These are phyloP conservation scores for Hyaloraphidium curvatum DNA, from an alignment of 192 early-diverging fungal genomes.

Conservation along the genomic window DNA sequence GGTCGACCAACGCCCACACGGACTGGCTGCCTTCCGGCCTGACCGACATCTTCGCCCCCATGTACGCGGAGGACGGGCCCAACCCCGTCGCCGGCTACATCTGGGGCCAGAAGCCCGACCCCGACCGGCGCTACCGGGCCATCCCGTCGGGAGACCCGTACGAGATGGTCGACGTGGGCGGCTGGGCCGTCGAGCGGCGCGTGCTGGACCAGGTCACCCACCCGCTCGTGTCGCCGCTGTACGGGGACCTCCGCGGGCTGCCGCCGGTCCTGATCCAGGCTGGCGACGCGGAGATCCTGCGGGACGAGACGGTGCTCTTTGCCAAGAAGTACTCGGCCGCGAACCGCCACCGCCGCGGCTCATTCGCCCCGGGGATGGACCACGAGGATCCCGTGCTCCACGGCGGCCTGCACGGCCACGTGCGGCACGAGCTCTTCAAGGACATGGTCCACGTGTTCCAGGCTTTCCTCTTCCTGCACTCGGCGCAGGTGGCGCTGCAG, in stretches of 20 bases:
- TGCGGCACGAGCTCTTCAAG: background rate
- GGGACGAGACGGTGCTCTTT: background rate
- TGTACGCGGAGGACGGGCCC: background rate
- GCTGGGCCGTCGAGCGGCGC: too few species aligned
- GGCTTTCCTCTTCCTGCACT: background rate
- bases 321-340: slow-evolving; percentile 1
- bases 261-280: slow-evolving; percentile 2
- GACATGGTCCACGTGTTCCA: slow-evolving; percentile 4
- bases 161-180: too few species aligned
- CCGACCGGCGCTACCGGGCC: too few species aligned
- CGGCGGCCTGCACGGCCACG: background rate
- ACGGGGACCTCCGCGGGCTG: background rate
- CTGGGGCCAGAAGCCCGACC: background rate
- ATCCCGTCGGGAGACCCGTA: too few species aligned
- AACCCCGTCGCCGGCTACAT: slow-evolving; percentile 1
- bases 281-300: background rate
- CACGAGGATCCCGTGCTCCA: background rate
- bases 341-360: background rate
- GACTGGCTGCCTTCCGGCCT: background rate
- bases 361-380: background rate
- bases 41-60: background rate
- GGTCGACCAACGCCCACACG: background rate
- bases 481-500: background rate
- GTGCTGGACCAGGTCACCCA: background rate
- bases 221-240: background rate